phyloP scores from a whole-genome alignment of 345 rosid species.

The rapeseed (Brassica napus) region Da-Ae NC_063448.1:3156501-3157000 shows the following conservation, averaged over 20 bases:
- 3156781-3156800: neutral
- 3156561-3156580: neutral
- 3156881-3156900: neutral
- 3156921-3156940: slow-evolving; percentile 23
- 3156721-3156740: neutral
- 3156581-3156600: neutral
- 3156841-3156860: slow-evolving; percentile 22
- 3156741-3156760: neutral
- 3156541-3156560: too few species aligned
- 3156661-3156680: too few species aligned
- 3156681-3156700: too few species aligned
- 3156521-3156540: neutral
- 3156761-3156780: neutral
- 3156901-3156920: neutral
- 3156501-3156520: neutral
- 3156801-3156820: neutral
- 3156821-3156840: slow-evolving; percentile 18
- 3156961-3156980: slow-evolving; percentile 30
- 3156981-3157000: slow-evolving; percentile 29
- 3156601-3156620: neutral
- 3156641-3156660: neutral
- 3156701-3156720: neutral
- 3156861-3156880: neutral
- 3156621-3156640: neutral
- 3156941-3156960: slow-evolving; percentile 27